Percentiles rank a stretch among this genome's conserved stretches.
Evolutionary conservation across 2,329 filamentous ascomycete genomes (phyloP).

Genomic region (Aspergillus awamori): DNA sequence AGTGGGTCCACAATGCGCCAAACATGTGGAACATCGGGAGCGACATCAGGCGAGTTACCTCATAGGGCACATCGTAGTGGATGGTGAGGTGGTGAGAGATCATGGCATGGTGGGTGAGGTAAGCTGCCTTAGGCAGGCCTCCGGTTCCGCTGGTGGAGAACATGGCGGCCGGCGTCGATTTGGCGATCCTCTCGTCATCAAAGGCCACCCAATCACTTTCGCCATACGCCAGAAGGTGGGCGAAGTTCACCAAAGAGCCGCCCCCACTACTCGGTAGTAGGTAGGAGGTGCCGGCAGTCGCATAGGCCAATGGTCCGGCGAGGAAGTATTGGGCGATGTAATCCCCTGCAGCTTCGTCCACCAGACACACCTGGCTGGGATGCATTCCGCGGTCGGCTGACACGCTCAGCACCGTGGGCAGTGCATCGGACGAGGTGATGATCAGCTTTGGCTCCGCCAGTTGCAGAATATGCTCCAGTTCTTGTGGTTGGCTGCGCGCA

Average conservation of each 20-base stretch:
- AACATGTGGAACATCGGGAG: slow-evolving; percentile 60
- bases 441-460: slow-evolving; percentile 51
- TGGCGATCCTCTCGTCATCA: slow-evolving; percentile 45
- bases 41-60: slow-evolving; percentile 50
- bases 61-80: slow-evolving; percentile 44
- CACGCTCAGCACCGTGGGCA: slow-evolving; percentile 41
- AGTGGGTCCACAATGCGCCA: slow-evolving; percentile 49
- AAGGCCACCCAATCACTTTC: slow-evolving; percentile 54
- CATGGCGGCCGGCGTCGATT: slow-evolving; percentile 54
- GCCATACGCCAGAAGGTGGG: slow-evolving; percentile 47
- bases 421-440: slow-evolving; percentile 46
- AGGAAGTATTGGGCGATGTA: slow-evolving; percentile 34
- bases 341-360: slow-evolving; percentile 38
- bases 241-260: slow-evolving; percentile 29
- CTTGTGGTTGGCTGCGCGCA: slow-evolving; percentile 49
- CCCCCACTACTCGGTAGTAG: slow-evolving; percentile 18
- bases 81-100: slow-evolving; percentile 53
- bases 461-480: slow-evolving; percentile 52
- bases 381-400: slow-evolving; percentile 36
- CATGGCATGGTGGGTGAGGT: slow-evolving; percentile 61
- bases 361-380: slow-evolving; percentile 38
- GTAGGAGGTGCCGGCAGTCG: slow-evolving; percentile 21
- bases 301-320: slow-evolving; percentile 28
- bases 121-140: slow-evolving; percentile 62
- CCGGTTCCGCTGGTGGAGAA: slow-evolving; percentile 63